Evolutionary conservation across 106 monocot genomes (phyloP).

Genomic region (Apostasia shenzhenica): DNA sequence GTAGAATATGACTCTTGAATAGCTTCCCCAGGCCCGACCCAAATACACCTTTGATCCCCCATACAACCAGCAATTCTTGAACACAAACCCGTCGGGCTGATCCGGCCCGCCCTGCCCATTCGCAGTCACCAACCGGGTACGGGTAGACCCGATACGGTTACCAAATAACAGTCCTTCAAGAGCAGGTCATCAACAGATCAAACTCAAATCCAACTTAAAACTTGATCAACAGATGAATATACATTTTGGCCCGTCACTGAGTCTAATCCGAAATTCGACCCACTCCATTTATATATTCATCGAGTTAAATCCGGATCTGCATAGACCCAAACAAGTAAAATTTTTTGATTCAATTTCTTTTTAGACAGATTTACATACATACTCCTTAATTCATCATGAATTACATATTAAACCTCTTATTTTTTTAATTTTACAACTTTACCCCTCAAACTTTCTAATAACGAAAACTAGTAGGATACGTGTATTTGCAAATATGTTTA

Average conservation of each 20-base stretch:
- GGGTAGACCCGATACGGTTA: neutral
- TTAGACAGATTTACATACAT: too few species aligned
- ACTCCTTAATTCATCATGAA: too few species aligned
- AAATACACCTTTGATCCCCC: slow-evolving; percentile 11
- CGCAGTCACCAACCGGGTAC: slow-evolving; percentile 6
- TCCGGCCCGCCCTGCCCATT: neutral
- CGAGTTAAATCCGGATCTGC: neutral
- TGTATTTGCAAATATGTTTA: too few species aligned
- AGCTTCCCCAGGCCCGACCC: slow-evolving; percentile 17
- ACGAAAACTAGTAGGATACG: too few species aligned
- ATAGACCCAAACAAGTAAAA: too few species aligned
- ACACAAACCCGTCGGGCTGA: too few species aligned
- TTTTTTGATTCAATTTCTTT: neutral
- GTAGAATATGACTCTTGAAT: too few species aligned
- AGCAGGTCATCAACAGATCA: too few species aligned
- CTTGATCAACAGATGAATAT: neutral
- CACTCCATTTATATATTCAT: neutral
- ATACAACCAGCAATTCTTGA: slow-evolving; percentile 14
- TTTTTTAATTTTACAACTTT: too few species aligned
- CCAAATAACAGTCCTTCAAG: slow-evolving; percentile 2
- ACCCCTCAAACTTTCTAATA: too few species aligned
- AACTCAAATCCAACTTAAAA: too few species aligned
- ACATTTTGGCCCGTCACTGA: neutral
- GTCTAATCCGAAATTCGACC: neutral
- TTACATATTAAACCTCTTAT: too few species aligned